Evolutionary conservation across 768 basidiomycete genomes (phyloP), one percentile per base, ranked within the genome.

Genomic region (Cystobasidium ongulense): DNA sequence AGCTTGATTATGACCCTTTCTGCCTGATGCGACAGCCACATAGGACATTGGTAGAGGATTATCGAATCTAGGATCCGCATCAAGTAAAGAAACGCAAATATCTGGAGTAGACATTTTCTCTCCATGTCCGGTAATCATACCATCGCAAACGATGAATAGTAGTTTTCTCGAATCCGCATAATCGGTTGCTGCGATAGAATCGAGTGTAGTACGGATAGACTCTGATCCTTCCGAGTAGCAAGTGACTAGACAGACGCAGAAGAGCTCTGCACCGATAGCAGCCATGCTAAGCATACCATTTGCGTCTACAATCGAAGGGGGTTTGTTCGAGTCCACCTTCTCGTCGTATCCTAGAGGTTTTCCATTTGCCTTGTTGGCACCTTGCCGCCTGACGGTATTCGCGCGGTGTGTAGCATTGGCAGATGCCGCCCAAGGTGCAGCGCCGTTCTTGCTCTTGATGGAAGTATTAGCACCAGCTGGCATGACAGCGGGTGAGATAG

Each of bases 211-310:
- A 73, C 91, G 85, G 78, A 99, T 83, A 0, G 91, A 92, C 41
- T 93, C 92, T 81, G 92, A 90, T 62, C 93, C 94, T 82, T 99
- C 96, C 0, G 92, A 95, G 80, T 99, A 99, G 80, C 96, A 98
- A 0, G 96, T 98, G 4, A 99, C 91, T 73, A 99, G 84, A 81
- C 93, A 96, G 43, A 98, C 88, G 1, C 91, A 89, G 80, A 97
- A 99, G 36, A 98, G 85, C 80, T 99, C 96, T 0, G 91, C 86
- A 15, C 96, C 96, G 76, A 98, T 98, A 77, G 92, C 89, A 0
- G 91, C 86, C 74, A 95, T 84, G 73, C 87, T 89, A 86, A 98
- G 89, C 78, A 85, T 71, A 87, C 84, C 46, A 87, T 89, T 39
- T 85, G 82, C 67, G 83, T 86, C 31, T 86, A 88, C 2, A 85